These are phyloP conservation scores for Microsporum canis DNA, from an alignment of 2,329 filamentous ascomycete genomes.

Conservation along the genomic window DNA sequence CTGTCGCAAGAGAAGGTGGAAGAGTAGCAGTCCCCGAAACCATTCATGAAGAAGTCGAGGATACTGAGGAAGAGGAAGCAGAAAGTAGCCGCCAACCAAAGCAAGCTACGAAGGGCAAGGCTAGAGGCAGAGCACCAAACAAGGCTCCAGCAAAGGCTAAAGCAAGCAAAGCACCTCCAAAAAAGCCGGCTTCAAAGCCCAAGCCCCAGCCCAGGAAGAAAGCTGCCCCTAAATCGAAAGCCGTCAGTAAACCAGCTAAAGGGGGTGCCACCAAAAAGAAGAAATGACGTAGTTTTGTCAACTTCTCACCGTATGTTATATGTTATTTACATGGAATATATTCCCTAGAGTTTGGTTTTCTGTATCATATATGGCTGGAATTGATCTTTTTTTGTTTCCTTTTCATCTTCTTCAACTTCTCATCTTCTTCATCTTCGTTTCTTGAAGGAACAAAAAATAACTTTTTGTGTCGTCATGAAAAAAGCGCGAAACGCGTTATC, in stretches of 20 bases:
- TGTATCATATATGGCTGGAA: not conserved
- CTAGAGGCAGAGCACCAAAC: not conserved
- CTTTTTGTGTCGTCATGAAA: not conserved
- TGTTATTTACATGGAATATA: not conserved
- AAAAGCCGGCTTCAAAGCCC: not conserved
- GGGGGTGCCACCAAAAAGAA: not conserved
- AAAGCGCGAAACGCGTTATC: slow-evolving; percentile 9
- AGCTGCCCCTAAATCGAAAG: not conserved
- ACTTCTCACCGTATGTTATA: not conserved
- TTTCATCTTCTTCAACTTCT: not conserved
- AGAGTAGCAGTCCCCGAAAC: not conserved
- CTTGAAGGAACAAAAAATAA: not conserved
- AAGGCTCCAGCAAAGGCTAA: not conserved
- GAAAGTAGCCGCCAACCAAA: not conserved
- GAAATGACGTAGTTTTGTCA: not conserved
- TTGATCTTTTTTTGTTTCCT: not conserved
- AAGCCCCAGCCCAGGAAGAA: not conserved
- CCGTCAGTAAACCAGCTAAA: not conserved
- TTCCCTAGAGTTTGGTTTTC: not conserved
- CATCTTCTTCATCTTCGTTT: not conserved
- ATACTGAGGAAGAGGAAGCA: not conserved
- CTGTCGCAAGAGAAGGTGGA: not conserved
- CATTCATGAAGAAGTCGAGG: not conserved
- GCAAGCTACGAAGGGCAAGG: not conserved
- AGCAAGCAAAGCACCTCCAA: not conserved